Percentiles rank a stretch among this genome's conserved stretches.
Evolutionary conservation across 1,139 yeast genomes (phyloP).

Genomic region (Kodamaea suecica): DNA sequence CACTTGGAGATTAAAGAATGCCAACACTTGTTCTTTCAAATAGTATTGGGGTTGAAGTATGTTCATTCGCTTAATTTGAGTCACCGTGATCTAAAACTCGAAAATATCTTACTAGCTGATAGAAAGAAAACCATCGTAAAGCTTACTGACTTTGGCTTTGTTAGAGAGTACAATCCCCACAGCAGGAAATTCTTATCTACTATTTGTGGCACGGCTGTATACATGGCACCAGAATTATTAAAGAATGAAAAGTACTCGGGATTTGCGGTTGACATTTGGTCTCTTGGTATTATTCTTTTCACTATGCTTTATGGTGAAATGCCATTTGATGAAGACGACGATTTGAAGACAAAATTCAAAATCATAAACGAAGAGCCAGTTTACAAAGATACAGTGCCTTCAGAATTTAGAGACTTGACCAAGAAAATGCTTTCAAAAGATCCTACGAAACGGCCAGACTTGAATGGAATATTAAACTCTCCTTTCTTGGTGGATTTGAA

Average conservation of each 20-base stretch:
- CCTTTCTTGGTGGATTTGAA: slow-evolving; percentile 53
- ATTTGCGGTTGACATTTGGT: slow-evolving; percentile 84
- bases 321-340: slow-evolving; percentile 90
- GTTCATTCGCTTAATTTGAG: slow-evolving; percentile 81
- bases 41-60: slow-evolving; percentile 78
- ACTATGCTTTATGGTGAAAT: slow-evolving; percentile 82
- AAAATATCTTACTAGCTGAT: slow-evolving; percentile 76
- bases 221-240: slow-evolving; percentile 94
- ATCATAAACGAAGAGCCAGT: slow-evolving; percentile 67
- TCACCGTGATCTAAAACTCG: slow-evolving; percentile 87
- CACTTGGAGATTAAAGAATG: slow-evolving; percentile 56
- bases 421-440: slow-evolving; percentile 59
- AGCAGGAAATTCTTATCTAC: slow-evolving; percentile 63
- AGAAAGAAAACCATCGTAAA: slow-evolving; percentile 56
- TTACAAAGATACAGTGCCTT: slow-evolving; percentile 45
- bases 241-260: slow-evolving; percentile 72
- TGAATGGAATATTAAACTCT: slow-evolving; percentile 58
- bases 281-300: slow-evolving; percentile 88
- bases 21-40: slow-evolving; percentile 66
- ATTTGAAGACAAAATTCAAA: slow-evolving; percentile 54
- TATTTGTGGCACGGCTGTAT: slow-evolving; percentile 90
- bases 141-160: slow-evolving; percentile 90
- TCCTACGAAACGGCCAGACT: slow-evolving; percentile 59
- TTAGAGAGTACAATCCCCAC: slow-evolving; percentile 66
- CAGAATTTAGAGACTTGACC: slow-evolving; percentile 50